Base-by-base conservation (phyloP, 495 filamentous ascomycete genomes). In the Staphylotrichum longicolle region DNA sequence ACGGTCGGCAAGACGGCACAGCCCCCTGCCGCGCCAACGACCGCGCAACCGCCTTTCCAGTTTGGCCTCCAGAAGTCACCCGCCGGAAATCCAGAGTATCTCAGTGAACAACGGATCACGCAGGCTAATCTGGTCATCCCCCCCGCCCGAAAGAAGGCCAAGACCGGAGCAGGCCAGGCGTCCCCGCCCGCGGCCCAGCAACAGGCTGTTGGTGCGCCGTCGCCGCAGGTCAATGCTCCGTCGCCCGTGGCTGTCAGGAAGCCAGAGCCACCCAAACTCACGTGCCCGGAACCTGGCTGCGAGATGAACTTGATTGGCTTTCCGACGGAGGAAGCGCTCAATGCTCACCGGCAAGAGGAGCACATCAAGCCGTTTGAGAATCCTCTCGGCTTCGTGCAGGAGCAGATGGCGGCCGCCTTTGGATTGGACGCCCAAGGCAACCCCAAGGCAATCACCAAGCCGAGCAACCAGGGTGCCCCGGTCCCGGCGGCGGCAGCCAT, bases 11-110 rank as follows among this genome's bases (percentile, higher is more conserved):
- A 72, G 60, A 69, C 63, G 33, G 78, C 69, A 40, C 76, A 82
- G 14, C 81, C 88, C 11, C 78, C 78, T 0, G 78, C 85, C 54
- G 84, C 88, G 5, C 86, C 88, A n/a, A 89, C 83, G 1, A 78
- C 84, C 0, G 71, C 85, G 0, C 82, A 88, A 46, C 80, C 86
- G 42, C 84, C 87, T 0, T 90, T 89, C 69, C 81, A 80, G 47
- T 82, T 93, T 61, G 86, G 85, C 27, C 80, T 82, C 7, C 82
- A 87, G 40, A 83, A 87, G 45, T 90, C 91, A 39, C 91, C 90
- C 15, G 80, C 87, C 49, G 88, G 89, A 5, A 79, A 86, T 30
- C 88, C 91, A 5, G 74, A 73, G 0, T 86, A 86, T 61, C 69
- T 76, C 44, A 69, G 68, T 44, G 75, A 79, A 45, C 67, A 74